A percentile compares a stretch with the other conserved stretches of the same genome.
Evolutionary conservation across 2,329 filamentous ascomycete genomes (phyloP).

Genomic region (Colletotrichum tropicicola): DNA sequence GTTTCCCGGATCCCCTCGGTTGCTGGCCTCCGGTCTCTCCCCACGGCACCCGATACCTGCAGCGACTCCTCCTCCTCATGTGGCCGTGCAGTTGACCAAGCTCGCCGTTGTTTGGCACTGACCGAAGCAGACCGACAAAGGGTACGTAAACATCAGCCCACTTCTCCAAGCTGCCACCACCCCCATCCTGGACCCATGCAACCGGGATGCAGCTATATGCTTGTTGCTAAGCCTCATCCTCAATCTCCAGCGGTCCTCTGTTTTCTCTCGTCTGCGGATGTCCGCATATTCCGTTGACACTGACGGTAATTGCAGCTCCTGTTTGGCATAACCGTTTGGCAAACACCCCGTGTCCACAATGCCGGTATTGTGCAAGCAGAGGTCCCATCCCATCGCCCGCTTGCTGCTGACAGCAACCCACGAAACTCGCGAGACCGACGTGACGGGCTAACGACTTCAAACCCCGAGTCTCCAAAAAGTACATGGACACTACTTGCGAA

Average conservation of each 20-base stretch:
- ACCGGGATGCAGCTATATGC: slow-evolving; percentile 6
- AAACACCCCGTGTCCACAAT: background rate
- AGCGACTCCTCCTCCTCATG: background rate
- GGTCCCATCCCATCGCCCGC: background rate
- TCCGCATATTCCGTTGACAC: slow-evolving; percentile 1
- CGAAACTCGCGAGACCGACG: background rate
- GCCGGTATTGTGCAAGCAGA: background rate
- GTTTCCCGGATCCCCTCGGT: background rate
- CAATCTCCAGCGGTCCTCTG: background rate
- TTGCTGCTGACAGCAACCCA: background rate
- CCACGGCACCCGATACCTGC: background rate
- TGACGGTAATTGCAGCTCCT: background rate
- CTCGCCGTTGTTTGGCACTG: background rate
- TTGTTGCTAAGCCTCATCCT: slow-evolving; percentile 10
- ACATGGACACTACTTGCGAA: slow-evolving; percentile 2
- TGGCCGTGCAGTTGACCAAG: background rate
- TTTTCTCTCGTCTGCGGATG: background rate
- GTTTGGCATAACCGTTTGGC: background rate
- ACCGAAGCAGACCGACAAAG: background rate
- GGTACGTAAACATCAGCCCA: slow-evolving; percentile 15
- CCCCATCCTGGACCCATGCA: background rate
- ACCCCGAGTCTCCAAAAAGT: background rate
- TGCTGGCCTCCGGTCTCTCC: background rate
- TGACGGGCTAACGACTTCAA: background rate
- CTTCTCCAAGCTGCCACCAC: slow-evolving; percentile 1